Percentiles rank a stretch among this genome's conserved stretches.
phyloP scores from a whole-genome alignment of 352 stramenopile species.

The Phytophthora colocasiae region DNA sequence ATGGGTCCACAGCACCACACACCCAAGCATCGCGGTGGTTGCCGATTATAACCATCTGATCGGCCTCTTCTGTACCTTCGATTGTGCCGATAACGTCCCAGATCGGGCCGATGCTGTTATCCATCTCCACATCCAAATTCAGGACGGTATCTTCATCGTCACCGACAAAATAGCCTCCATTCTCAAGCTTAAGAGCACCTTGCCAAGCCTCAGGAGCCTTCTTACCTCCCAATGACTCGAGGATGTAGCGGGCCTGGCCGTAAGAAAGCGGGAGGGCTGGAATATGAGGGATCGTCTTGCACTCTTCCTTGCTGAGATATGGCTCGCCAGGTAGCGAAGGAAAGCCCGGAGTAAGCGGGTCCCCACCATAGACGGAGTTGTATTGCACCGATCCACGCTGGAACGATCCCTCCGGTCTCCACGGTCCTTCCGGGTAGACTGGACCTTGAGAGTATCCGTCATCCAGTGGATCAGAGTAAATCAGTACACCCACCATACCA shows the following conservation, averaged over 20 bases:
- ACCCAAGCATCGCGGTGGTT: constrained; percentile 94
- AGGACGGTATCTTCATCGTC: constrained; percentile 66
- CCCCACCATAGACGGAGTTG: constrained; percentile 73
- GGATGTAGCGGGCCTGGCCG: constrained; percentile 79
- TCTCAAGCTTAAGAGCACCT: constrained; percentile 60
- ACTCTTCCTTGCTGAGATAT: constrained; percentile 53
- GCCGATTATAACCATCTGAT: constrained; percentile 84
- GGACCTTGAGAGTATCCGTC: constrained; percentile 75
- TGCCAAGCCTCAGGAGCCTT: constrained; percentile 64
- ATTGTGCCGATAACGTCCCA: constrained; percentile 62
- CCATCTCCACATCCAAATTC: constrained; percentile 70
- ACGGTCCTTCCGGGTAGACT: constrained; percentile 43
- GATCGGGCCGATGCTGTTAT: constrained; percentile 83
- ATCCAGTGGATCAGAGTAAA: constrained; percentile 90
- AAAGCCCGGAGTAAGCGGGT: constrained; percentile 68
- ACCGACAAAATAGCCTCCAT: constrained; percentile 75
- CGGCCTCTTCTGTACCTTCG: constrained; percentile 56
- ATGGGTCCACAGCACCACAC: constrained; percentile 56
- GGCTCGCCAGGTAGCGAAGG: constrained; percentile 51
- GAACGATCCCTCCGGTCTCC: constrained; percentile 77
- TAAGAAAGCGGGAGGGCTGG: constrained; percentile 79
- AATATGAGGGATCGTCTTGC: constrained; percentile 46
- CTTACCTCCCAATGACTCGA: constrained; percentile 68
- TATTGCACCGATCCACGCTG: constrained; percentile 90
- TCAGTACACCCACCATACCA: constrained; percentile 79